phyloP scores from a whole-genome alignment of 2,329 filamentous ascomycete species.

The Colletotrichum chlorophyti region DNA sequence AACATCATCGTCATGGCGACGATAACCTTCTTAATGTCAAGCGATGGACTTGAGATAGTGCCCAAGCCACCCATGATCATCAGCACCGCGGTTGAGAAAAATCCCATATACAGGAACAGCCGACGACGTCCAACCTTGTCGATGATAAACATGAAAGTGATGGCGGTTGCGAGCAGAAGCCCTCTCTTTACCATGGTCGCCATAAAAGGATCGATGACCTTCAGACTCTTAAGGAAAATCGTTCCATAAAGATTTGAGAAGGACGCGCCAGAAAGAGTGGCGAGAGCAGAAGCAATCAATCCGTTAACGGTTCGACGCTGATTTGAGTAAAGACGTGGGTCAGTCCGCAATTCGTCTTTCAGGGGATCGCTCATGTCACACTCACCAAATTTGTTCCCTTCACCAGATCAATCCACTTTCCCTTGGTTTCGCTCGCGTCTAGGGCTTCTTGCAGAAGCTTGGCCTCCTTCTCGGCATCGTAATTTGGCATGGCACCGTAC shows the following conservation, averaged over 20 bases:
- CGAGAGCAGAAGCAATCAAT: constrained; percentile 12
- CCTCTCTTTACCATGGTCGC: constrained; percentile 34
- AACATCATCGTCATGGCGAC: constrained; percentile 35
- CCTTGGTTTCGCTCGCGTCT: constrained; percentile 9
- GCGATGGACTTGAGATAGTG: constrained; percentile 15
- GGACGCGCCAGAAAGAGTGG: constrained; percentile 30
- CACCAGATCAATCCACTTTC: constrained; percentile 17
- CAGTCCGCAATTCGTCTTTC: neutral
- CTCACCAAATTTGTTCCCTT: constrained; percentile 22
- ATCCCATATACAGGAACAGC: constrained; percentile 28
- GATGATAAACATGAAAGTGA: constrained; percentile 30
- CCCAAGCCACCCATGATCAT: constrained; percentile 35
- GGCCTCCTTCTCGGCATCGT: constrained; percentile 29
- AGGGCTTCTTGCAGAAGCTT: constrained; percentile 24
- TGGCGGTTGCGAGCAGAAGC: constrained; percentile 26
- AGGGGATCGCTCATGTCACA: rapidly evolving
- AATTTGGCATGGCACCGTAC: constrained; percentile 25
- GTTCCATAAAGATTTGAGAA: constrained; percentile 33
- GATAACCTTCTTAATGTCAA: constrained; percentile 31
- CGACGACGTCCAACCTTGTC: constrained; percentile 23
- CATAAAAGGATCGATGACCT: constrained; percentile 35
- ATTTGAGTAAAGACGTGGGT: rapidly evolving
- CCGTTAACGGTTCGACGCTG: constrained; percentile 25
- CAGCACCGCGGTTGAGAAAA: constrained; percentile 32
- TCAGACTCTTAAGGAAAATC: constrained; percentile 31